Percentiles rank a stretch among this genome's conserved stretches.
These are phyloP conservation scores for Obelidium mucronatum DNA, from an alignment of 192 early-diverging fungal genomes.

Conservation along the genomic window DNA sequence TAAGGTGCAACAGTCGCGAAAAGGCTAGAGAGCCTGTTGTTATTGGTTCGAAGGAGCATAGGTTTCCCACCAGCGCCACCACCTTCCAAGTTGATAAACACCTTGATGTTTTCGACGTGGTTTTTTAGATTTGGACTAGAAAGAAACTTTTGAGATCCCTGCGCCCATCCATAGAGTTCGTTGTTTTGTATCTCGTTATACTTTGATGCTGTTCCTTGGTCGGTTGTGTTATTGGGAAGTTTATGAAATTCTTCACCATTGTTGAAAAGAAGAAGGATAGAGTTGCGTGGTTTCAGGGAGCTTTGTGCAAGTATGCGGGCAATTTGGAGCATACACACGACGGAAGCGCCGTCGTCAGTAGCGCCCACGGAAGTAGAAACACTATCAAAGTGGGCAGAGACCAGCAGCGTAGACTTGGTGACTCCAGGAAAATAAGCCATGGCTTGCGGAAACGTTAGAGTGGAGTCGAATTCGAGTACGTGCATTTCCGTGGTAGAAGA, in stretches of 20 bases:
- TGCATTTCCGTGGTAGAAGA: not conserved
- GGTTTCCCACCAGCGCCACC: not conserved
- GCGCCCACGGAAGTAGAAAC: not conserved
- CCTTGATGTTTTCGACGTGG: not conserved
- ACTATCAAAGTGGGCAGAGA: not conserved
- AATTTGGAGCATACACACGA: not conserved
- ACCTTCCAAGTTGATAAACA: not conserved
- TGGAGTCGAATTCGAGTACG: not conserved
- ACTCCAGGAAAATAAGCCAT: not conserved
- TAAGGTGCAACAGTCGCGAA: not conserved
- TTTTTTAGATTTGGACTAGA: not conserved
- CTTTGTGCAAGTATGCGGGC: not conserved
- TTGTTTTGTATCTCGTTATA: not conserved
- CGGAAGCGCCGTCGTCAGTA: not conserved
- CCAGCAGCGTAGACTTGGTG: not conserved
- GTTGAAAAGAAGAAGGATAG: not conserved
- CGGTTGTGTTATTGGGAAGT: not conserved
- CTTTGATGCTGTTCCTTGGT: not conserved
- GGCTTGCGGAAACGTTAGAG: not conserved
- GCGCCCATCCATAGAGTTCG: not conserved
- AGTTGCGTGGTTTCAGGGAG: not conserved
- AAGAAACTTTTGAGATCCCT: not conserved
- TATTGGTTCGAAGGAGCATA: not conserved
- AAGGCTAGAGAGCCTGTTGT: not conserved
- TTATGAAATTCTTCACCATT: slow-evolving; percentile 1